These are phyloP conservation scores for Paramecium pentaurelia DNA, from an alignment of 73 alveolate genomes.

Conservation along the genomic window DNA sequence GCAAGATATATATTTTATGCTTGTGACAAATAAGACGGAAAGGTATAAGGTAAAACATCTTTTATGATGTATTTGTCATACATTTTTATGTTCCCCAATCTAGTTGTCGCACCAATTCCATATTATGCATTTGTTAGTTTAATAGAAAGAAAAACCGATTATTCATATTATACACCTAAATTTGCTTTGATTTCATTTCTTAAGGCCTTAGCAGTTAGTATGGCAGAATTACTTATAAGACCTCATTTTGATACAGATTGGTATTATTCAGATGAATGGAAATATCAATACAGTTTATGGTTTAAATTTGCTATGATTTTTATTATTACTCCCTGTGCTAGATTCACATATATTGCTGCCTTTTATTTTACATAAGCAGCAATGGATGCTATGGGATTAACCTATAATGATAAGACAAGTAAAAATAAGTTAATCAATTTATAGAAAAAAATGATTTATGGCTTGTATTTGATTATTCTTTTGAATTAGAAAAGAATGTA, in stretches of 20 bases:
- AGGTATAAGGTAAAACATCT: neutral
- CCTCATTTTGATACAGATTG: conserved; percentile 13
- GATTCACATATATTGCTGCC: neutral
- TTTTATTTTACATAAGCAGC: neutral
- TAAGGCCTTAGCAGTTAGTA: neutral
- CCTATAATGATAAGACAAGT: conserved; percentile 25
- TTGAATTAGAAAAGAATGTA: conserved; percentile 28
- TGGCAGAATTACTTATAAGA: neutral
- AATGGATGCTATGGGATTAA: conserved; percentile 22
- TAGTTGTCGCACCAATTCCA: conserved; percentile 20
- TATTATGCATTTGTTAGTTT: neutral
- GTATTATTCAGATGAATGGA: conserved; percentile 1
- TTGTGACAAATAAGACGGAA: neutral
- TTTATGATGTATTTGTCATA: conserved; percentile 21
- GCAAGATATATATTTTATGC: conserved; percentile 32
- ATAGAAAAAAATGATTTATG: conserved; percentile 1
- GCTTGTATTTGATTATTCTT: neutral
- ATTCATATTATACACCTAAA: neutral
- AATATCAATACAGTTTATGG: neutral
- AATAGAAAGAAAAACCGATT: neutral
- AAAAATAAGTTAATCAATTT: neutral
- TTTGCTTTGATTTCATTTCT: neutral
- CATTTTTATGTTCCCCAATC: conserved; percentile 22
- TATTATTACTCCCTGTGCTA: neutral
- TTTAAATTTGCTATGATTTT: neutral